phyloP scores from a whole-genome alignment of 2,329 filamentous ascomycete genomes.

The Curvularia sp. region DNA sequence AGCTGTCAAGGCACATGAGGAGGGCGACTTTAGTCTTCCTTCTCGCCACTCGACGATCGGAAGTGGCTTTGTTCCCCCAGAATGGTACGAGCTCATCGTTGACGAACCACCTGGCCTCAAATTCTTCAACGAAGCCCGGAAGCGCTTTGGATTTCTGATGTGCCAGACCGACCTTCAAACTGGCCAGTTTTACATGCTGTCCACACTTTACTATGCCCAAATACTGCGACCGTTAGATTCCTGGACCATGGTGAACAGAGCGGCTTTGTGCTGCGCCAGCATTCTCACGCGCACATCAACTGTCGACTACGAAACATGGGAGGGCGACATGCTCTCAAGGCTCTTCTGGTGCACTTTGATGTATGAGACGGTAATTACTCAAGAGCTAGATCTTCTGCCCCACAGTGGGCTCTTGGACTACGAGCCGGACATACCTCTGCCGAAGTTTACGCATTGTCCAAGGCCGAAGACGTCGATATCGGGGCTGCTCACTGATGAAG shows the following conservation, averaged over 20 bases:
- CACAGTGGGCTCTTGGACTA: constrained; percentile 59
- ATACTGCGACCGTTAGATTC: constrained; percentile 61
- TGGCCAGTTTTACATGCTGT: constrained; percentile 61
- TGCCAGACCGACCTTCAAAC: constrained; percentile 58
- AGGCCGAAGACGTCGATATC: constrained; percentile 45
- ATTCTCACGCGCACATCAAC: constrained; percentile 55
- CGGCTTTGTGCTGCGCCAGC: constrained; percentile 58
- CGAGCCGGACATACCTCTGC: constrained; percentile 61
- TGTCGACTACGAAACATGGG: constrained; percentile 59
- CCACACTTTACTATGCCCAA: constrained; percentile 61
- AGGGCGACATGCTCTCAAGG: constrained; percentile 63
- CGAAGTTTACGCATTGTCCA: constrained; percentile 59
- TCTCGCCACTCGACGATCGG: constrained; percentile 31
- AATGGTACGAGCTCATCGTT: constrained; percentile 46
- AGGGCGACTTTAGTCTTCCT: constrained; percentile 57
- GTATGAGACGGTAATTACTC: constrained; percentile 63
- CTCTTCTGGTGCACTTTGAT: constrained; percentile 64
- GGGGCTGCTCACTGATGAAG: constrained; percentile 51
- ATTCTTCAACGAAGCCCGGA: constrained; percentile 63
- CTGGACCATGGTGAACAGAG: constrained; percentile 61
- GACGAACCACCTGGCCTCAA: constrained; percentile 56
- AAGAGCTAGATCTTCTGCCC: constrained; percentile 60
- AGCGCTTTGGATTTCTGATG: constrained; percentile 60
- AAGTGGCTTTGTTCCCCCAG: constrained; percentile 37
- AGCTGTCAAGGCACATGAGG: constrained; percentile 58